These are phyloP conservation scores for Cercospora berteroae DNA, from an alignment of 2,329 filamentous ascomycete genomes.

Conservation along the genomic window DNA sequence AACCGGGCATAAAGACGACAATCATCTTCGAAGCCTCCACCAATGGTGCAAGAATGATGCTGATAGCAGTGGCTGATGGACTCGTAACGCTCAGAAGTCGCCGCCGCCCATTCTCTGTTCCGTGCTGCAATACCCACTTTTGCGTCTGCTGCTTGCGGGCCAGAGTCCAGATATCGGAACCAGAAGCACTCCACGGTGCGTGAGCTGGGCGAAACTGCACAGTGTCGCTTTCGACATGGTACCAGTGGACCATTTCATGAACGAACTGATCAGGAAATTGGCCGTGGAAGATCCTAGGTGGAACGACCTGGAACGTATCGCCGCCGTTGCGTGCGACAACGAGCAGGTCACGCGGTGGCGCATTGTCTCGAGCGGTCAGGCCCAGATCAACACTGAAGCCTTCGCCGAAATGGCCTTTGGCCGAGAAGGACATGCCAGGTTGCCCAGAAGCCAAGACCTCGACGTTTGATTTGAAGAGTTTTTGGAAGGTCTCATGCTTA, in stretches of 20 bases:
- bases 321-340: conserved; percentile 10
- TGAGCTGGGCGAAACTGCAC: conserved; percentile 52
- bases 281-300: conserved; percentile 31
- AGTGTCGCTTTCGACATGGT: conserved; percentile 48
- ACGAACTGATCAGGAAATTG: conserved; percentile 56
- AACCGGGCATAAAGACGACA: conserved; percentile 11
- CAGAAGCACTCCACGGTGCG: conserved; percentile 23
- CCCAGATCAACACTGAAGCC: conserved; percentile 40
- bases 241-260: conserved; percentile 58
- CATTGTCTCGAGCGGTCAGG: background rate
- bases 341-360: conserved; percentile 27
- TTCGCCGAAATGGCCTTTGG: conserved; percentile 25
- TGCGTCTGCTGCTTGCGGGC: conserved; percentile 40
- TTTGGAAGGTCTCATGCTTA: conserved; percentile 43
- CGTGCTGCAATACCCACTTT: conserved; percentile 43
- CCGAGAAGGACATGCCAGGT: conserved; percentile 54
- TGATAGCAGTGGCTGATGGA: conserved; percentile 47
- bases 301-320: conserved; percentile 40
- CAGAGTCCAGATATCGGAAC: conserved; percentile 19
- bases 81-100: conserved; percentile 16
- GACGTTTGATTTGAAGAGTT: conserved; percentile 56
- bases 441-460: conserved; percentile 54
- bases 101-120: background rate
- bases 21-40: conserved; percentile 19
- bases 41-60: conserved; percentile 46